Evolutionary conservation across 371 early-diverging fungal genomes (phyloP), one percentile per base, ranked within the genome.

Genomic region (Umbelopsis sp.): DNA sequence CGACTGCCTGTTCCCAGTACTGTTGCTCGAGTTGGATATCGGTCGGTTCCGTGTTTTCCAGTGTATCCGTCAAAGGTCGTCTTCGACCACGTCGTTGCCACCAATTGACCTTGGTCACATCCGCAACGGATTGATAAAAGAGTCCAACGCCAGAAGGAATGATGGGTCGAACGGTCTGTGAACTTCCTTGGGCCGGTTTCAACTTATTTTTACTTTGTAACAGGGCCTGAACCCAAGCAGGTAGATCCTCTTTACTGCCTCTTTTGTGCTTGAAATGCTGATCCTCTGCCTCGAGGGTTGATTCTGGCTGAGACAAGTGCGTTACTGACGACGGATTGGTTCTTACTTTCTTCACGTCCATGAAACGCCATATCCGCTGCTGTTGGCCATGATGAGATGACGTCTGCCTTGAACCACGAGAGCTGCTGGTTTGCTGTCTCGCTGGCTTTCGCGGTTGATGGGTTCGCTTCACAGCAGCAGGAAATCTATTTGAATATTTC

Each of bases 51-150:
- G 57, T 35, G 35, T 57, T 57, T 35, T 57, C 57, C 16, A 57
- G 29, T 2, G 29, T 12, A 35, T 57, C 57, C 3, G 16, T 57
- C 35, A 35, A 18, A 16, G 14, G 12, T 57, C 35, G 57, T 16
- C 57, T 29, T 18, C 35, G 37, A 6, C 57, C 57, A 37, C 12
- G 35, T 57, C 57, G 29, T 29, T 57, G 57, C 57, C 57, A 57
- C 57, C 57, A 57, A n/a, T 57, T 57, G 1, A 57, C 35, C 18
- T 35, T 57, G n/a, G 57, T 57, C 57, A 57, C 57, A 35, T 57
- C 57, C 4, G 57, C 29, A 25, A 57, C 35, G 29, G 57, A 57
- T 10, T 35, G 57, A 35, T 57, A 57, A 57, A 57, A 57, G 18
- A 11, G 57, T 18, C 57, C 57, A 57, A 57, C 35, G 12, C 57